Base-by-base conservation (phyloP, 2,329 filamentous ascomycete genomes). In the Fusarium coicis region DNA sequence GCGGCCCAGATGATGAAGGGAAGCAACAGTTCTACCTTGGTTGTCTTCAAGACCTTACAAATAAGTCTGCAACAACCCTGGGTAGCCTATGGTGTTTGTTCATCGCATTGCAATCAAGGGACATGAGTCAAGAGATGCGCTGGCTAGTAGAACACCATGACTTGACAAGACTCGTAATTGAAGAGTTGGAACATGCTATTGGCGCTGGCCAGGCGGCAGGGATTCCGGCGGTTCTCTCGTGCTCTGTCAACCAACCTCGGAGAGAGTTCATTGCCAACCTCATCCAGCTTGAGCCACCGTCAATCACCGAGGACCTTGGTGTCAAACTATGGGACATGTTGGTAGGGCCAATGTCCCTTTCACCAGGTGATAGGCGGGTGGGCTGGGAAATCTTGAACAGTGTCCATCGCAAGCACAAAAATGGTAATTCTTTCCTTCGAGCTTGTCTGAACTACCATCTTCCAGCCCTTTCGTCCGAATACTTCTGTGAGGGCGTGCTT, bases 21-120 rank as follows among this genome's bases (percentile, higher is more conserved):
- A 90, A 92, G 52, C 85, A 86, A 64, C 83, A 86, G 26, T 89
- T 96, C 21, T 93, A 92, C 72, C 80, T 86, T 52, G 86, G 87
- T 59, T 96, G 93, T 79, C 86, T 95, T 53, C 76, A 87, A 50
- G 92, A 96, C 75, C 91, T 97, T 50, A 85, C 87, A 6, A 83
- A 86, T 28, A 90, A 87, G 79, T 91, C 91, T 4, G 71, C 83
- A 15, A 92, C 90, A 19, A 90, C 92, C 2, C 87, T 93, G 11
- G 94, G 94, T 3, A 96, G 93, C 74, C 87, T 95, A 26, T 92
- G 90, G 77, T 91, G 91, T 21, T 83, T 94, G 52, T 83, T 79
- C 56, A 82, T 85, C 50, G 79, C 89, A 23, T 83, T 88, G n/a
- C 83, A 84, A 14, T 82, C 81, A 26, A 60, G 54, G 28, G 81